phyloP scores from a whole-genome alignment of 2,329 filamentous ascomycete genomes.

The Claviceps quebecensis region DNA sequence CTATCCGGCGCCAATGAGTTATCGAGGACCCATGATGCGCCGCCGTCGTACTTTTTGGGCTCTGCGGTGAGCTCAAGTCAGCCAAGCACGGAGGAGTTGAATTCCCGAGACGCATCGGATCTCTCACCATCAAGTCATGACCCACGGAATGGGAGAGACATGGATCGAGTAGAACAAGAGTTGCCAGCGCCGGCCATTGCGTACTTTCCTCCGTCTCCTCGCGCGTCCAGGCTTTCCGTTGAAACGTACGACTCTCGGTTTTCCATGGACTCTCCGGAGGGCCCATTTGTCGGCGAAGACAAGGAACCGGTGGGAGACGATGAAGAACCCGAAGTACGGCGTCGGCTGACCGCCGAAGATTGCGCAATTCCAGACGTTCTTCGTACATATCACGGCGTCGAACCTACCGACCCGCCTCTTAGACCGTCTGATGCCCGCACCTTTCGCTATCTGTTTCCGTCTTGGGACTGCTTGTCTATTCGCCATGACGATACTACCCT shows the following conservation, averaged over 20 bases:
- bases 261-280: slow-evolving; percentile 17
- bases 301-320: slow-evolving; percentile 3
- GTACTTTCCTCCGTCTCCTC: slow-evolving; percentile 7
- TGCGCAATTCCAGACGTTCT: slow-evolving; percentile 2
- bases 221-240: slow-evolving; percentile 37
- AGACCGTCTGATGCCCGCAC: slow-evolving; percentile 61
- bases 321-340: not conserved
- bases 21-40: not conserved
- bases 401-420: not conserved
- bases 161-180: not conserved
- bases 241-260: slow-evolving; percentile 71
- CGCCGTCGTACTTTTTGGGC: not conserved
- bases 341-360: not conserved
- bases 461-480: slow-evolving; percentile 64
- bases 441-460: slow-evolving; percentile 78
- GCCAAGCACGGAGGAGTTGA: not conserved
- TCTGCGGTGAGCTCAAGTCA: not conserved
- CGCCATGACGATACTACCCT: slow-evolving; percentile 79
- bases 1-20: slow-evolving; percentile 4
- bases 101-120: too few relatives aligned
- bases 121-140: too few relatives aligned
- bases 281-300: slow-evolving; percentile 15
- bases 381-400: not conserved
- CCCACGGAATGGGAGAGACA: too few relatives aligned
- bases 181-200: slow-evolving; percentile 2